These are phyloP conservation scores for Sugiyamaella grinbergsii DNA, from an alignment of 1,139 yeast genomes.

Conservation along the genomic window DNA sequence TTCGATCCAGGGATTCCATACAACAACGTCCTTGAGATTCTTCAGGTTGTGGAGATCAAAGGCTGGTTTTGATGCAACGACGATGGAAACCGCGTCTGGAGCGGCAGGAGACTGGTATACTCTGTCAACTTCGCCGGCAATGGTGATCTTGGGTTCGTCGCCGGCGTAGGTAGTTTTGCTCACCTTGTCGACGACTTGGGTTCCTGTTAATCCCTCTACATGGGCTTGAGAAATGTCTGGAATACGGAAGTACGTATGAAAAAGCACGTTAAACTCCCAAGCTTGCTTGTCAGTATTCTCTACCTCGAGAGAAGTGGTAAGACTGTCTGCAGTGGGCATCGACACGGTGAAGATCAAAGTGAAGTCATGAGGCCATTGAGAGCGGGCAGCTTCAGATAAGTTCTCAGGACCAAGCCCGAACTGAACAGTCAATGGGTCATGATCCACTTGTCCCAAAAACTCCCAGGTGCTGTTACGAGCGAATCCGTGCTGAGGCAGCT, in stretches of 20 bases:
- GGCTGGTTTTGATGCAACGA: conserved; percentile 68
- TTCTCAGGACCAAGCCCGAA: conserved; percentile 88
- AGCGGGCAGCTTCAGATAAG: conserved; percentile 56
- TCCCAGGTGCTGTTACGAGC: conserved; percentile 92
- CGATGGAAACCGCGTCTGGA: conserved; percentile 53
- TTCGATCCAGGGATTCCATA: conserved; percentile 96
- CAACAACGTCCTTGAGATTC: conserved; percentile 84
- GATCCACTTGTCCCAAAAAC: conserved; percentile 76
- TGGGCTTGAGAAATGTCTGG: conserved; percentile 75
- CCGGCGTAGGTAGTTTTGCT: conserved; percentile 60
- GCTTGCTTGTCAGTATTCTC: conserved; percentile 61
- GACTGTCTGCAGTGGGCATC: conserved; percentile 48
- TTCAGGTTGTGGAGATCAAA: conserved; percentile 61
- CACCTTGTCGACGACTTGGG: conserved; percentile 73
- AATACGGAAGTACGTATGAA: conserved; percentile 85
- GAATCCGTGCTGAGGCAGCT: conserved; percentile 93
- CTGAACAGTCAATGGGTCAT: conserved; percentile 69
- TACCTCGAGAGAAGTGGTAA: conserved; percentile 72
- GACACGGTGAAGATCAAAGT: conserved; percentile 72
- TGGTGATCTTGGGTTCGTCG: conserved; percentile 64
- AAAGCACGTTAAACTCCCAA: conserved; percentile 89
- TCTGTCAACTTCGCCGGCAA: conserved; percentile 81
- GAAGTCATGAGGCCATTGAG: conserved; percentile 72
- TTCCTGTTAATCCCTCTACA: conserved; percentile 76
- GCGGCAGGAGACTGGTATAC: conserved; percentile 62